Evolutionary conservation across 1,284 basidiomycete genomes (phyloP).

Genomic region (Trichosporon sp.): DNA sequence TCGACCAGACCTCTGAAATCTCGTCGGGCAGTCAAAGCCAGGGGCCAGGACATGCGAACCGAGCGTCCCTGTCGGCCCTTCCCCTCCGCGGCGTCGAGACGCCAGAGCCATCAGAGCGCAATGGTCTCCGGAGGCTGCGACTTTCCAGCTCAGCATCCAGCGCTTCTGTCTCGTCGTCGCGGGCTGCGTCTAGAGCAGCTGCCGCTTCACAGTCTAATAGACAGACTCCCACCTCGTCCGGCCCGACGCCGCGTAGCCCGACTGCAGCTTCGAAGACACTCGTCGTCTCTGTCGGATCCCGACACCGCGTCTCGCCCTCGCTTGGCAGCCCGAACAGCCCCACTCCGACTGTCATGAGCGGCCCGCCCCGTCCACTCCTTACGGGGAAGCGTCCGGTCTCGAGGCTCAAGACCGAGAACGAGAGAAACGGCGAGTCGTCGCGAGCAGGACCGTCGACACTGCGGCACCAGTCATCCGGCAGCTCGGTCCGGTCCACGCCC

Average conservation of each 20-base stretch:
- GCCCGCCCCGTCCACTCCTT: constrained; percentile 29
- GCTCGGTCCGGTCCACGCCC: constrained; percentile 5
- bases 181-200: constrained; percentile 2
- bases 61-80: background rate
- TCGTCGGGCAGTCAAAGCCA: background rate
- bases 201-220: background rate
- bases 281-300: constrained; percentile 22
- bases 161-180: constrained; percentile 15
- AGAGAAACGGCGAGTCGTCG: background rate
- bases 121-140: constrained; percentile 31
- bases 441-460: background rate
- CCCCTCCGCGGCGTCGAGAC: constrained; percentile 4
- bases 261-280: constrained; percentile 27
- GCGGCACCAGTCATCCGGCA: constrained; percentile 7
- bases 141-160: constrained; percentile 32
- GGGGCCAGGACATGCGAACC: background rate
- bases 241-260: constrained; percentile 28
- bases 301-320: background rate
- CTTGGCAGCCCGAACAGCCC: constrained; percentile 17
- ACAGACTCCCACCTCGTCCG: constrained; percentile 6
- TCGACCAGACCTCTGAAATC: constrained; percentile 1
- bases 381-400: constrained; percentile 25
- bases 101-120: constrained; percentile 18
- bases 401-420: background rate
- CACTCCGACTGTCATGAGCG: constrained; percentile 22